Conservation (phyloP, 2,329 filamentous ascomycete species). For the Verticillium dahliae region DNA sequence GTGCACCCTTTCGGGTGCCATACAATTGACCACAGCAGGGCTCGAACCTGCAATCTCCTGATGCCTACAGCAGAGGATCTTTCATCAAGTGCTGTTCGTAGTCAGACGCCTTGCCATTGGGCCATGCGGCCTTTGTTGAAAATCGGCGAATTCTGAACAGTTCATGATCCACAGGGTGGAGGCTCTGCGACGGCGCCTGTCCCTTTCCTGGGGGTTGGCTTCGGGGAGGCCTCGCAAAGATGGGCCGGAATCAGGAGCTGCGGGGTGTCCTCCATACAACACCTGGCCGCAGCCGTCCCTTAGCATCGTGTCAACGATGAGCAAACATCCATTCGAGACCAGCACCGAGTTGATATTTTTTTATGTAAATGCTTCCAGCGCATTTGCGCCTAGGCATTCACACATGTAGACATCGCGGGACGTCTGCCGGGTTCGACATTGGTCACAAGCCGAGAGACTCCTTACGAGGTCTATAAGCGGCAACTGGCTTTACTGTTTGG, state of each 20-base stretch:
- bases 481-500: too few species aligned
- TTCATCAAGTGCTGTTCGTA: conserved; percentile 19
- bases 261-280: neutral
- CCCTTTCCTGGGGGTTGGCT: neutral
- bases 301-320: too few species aligned
- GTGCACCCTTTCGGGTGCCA: neutral
- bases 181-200: neutral
- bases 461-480: too few species aligned
- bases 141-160: neutral
- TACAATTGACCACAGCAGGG: neutral
- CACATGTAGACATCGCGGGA: too few species aligned
- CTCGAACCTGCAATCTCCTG: neutral
- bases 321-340: too few species aligned
- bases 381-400: too few species aligned
- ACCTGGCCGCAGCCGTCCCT: too few species aligned
- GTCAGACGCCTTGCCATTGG: conserved; percentile 37
- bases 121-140: conserved; percentile 14
- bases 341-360: too few species aligned
- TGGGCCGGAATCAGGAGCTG: neutral
- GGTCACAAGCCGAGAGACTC: too few species aligned
- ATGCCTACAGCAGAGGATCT: neutral
- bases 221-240: neutral
- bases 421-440: too few species aligned
- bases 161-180: neutral
- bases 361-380: too few species aligned